phyloP scores from a whole-genome alignment of 2,329 filamentous ascomycete species.

The Septoria linicola region DNA sequence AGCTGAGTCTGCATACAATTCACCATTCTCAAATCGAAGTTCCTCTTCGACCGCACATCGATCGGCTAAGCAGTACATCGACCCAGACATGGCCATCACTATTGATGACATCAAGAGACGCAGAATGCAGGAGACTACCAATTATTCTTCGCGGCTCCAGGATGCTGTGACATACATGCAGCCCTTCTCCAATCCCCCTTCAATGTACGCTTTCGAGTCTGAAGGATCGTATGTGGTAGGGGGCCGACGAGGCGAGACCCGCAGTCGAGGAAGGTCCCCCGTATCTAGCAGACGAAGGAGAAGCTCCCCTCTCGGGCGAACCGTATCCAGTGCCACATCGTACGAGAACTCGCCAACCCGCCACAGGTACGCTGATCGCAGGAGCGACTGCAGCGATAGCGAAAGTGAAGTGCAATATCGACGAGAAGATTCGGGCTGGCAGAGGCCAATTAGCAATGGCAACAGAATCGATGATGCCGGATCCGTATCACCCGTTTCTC shows the following conservation, averaged over 20 bases:
- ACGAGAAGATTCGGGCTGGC: slow-evolving; percentile 4
- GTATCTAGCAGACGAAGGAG: slow-evolving; percentile 35
- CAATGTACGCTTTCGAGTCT: slow-evolving; percentile 45
- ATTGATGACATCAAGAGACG: slow-evolving; percentile 44
- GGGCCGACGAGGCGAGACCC: slow-evolving; percentile 26
- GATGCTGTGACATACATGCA: slow-evolving; percentile 36
- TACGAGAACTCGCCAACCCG: slow-evolving; percentile 19
- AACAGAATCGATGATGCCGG: not conserved
- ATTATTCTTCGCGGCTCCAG: slow-evolving; percentile 6
- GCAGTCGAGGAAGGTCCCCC: slow-evolving; percentile 37
- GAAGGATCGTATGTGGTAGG: slow-evolving; percentile 47
- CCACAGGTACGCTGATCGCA: not conserved
- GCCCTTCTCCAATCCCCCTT: slow-evolving; percentile 42
- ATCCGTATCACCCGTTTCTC: not conserved
- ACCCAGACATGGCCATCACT: slow-evolving; percentile 46
- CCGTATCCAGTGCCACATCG: slow-evolving; percentile 33
- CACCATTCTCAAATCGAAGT: slow-evolving; percentile 40
- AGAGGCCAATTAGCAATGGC: not conserved
- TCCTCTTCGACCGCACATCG: slow-evolving; percentile 41
- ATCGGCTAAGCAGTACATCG: slow-evolving; percentile 50
- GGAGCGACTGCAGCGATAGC: slow-evolving; percentile 3
- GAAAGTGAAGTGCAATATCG: slow-evolving; percentile 10
- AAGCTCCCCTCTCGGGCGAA: slow-evolving; percentile 38
- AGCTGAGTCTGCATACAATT: slow-evolving; percentile 17
- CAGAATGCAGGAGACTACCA: slow-evolving; percentile 12